A percentile compares a stretch with the other conserved stretches of the same genome.
Evolutionary conservation across 2,329 filamentous ascomycete species (phyloP).

Genomic region (Paraconiothyrium brasiliense): DNA sequence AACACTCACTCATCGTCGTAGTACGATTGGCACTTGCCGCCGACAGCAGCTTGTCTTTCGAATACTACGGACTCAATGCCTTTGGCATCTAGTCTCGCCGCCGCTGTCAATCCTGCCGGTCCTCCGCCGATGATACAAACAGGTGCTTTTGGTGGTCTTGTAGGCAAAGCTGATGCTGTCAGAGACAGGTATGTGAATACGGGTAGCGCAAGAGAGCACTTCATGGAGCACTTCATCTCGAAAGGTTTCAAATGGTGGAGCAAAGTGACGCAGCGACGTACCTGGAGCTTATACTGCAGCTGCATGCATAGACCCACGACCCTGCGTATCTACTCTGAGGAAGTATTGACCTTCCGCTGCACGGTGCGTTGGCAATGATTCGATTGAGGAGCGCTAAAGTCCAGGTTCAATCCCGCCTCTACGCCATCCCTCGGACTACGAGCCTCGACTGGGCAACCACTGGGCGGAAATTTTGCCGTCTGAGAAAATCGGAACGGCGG

Average conservation of each 20-base stretch:
- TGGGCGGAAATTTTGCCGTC: slow-evolving; percentile 27
- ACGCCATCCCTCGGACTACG: slow-evolving; percentile 36
- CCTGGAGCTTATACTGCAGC: slow-evolving; percentile 38
- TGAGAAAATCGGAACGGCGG: slow-evolving; percentile 28
- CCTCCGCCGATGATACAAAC: slow-evolving; percentile 52
- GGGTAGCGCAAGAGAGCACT: slow-evolving; percentile 35
- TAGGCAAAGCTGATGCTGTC: slow-evolving; percentile 39
- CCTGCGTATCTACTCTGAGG: slow-evolving; percentile 24
- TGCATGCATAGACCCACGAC: slow-evolving; percentile 22
- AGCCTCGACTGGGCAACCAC: slow-evolving; percentile 32
- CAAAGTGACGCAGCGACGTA: slow-evolving; percentile 29
- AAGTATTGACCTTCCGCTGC: slow-evolving; percentile 40
- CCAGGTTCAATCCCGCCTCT: slow-evolving; percentile 35
- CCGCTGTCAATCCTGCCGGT: slow-evolving; percentile 47
- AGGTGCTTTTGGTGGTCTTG: slow-evolving; percentile 36
- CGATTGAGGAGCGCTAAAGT: slow-evolving; percentile 31
- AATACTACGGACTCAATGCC: slow-evolving; percentile 49
- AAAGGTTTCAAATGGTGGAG: slow-evolving; percentile 27
- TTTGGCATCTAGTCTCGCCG: slow-evolving; percentile 43
- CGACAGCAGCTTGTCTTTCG: slow-evolving; percentile 46
- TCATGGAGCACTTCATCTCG: slow-evolving; percentile 29
- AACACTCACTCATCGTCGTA: slow-evolving; percentile 50
- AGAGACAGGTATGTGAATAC: slow-evolving; percentile 34
- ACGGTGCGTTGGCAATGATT: slow-evolving; percentile 49
- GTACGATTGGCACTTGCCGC: slow-evolving; percentile 50